These are phyloP conservation scores for Leishmania lainsoni DNA, from an alignment of 208 protist genomes.

Conservation along the genomic window DNA sequence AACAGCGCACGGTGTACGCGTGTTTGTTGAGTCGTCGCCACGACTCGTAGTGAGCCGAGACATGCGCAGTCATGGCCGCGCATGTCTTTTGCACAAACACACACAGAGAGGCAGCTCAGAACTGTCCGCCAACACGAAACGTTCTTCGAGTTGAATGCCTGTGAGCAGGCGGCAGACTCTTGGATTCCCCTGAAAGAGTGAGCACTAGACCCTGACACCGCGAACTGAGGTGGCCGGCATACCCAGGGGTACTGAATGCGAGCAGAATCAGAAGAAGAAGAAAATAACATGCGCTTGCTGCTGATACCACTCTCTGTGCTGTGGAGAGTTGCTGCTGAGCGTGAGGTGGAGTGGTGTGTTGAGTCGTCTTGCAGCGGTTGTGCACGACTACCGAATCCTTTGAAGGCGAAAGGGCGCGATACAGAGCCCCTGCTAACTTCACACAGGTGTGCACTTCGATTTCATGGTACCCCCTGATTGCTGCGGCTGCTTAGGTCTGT, in stretches of 20 bases:
- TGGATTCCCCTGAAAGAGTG: neutral
- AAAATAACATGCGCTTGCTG: neutral
- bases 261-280: neutral
- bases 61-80: neutral
- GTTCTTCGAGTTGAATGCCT: neutral
- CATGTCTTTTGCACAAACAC: neutral
- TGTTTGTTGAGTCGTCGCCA: neutral
- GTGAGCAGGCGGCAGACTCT: neutral
- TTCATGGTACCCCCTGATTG: neutral
- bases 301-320: neutral
- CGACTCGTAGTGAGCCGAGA: neutral
- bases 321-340: neutral
- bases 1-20: neutral
- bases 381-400: neutral
- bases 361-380: neutral
- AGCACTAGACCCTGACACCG: neutral
- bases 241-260: neutral
- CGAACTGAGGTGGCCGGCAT: neutral
- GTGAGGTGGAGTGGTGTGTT: neutral
- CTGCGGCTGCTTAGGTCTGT: neutral
- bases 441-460: neutral
- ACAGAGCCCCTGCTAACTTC: neutral
- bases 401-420: neutral
- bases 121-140: neutral
- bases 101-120: neutral